These are phyloP conservation scores for Cladosporium halotolerans DNA, from an alignment of 2,329 filamentous ascomycete genomes.

Conservation along the genomic window DNA sequence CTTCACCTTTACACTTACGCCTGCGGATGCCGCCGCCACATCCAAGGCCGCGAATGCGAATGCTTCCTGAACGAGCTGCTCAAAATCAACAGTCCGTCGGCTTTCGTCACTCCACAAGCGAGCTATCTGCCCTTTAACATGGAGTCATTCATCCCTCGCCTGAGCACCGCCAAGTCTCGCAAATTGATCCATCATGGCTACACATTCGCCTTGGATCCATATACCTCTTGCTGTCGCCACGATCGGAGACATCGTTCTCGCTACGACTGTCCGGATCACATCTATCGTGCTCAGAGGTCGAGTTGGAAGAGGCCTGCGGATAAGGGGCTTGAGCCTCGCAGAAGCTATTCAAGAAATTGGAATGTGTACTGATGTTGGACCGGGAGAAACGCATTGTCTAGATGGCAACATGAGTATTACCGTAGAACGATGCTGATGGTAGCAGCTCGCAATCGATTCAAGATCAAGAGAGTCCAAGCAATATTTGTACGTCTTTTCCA, in stretches of 20 bases:
- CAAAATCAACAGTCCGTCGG: slow-evolving; percentile 17
- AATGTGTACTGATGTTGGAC: not conserved
- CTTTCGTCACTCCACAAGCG: slow-evolving; percentile 9
- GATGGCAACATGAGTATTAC: not conserved
- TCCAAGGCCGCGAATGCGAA: slow-evolving; percentile 20
- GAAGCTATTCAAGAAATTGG: not conserved
- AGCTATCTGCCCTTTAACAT: slow-evolving; percentile 18
- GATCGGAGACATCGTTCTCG: slow-evolving; percentile 3
- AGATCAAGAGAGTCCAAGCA: too few relatives aligned
- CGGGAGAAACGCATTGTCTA: not conserved
- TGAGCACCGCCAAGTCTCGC: slow-evolving; percentile 36
- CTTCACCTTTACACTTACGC: slow-evolving; percentile 20
- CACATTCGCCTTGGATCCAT: not conserved
- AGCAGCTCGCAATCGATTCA: too few relatives aligned
- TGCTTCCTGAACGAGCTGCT: slow-evolving; percentile 20
- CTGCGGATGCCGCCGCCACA: slow-evolving; percentile 19
- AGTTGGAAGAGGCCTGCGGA: not conserved
- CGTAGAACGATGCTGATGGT: too few relatives aligned
- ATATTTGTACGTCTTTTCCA: too few relatives aligned
- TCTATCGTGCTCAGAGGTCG: not conserved
- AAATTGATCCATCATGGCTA: not conserved
- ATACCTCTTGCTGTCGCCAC: slow-evolving; percentile 7
- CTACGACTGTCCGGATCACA: slow-evolving; percentile 7
- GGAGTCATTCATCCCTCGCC: not conserved
- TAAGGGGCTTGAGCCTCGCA: not conserved